Evolutionary conservation across 169 alveolate species (phyloP).

Genomic region (Blepharisma undulans): DNA sequence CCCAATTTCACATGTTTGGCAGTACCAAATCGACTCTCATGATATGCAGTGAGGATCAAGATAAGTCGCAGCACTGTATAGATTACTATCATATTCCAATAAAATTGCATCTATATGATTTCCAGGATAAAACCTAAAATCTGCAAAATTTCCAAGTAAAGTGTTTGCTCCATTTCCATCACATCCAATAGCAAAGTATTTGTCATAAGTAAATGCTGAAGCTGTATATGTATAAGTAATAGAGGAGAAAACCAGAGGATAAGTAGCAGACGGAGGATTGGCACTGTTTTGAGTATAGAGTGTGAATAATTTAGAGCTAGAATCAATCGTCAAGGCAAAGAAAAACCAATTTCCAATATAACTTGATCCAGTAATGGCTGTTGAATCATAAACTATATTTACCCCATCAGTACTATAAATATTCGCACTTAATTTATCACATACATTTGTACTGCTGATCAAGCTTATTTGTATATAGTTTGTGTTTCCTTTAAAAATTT

Average conservation of each 20-base stretch:
- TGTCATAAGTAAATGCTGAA: background rate
- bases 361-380: background rate
- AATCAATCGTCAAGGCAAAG: background rate
- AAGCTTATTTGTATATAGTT: too few relatives aligned
- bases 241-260: background rate
- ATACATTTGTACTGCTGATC: background rate
- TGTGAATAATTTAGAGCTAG: background rate
- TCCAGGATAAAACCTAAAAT: background rate
- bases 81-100: background rate
- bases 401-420: background rate
- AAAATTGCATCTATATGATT: background rate
- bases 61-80: background rate
- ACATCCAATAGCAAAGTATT: background rate
- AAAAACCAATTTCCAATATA: background rate
- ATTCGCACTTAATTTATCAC: background rate
- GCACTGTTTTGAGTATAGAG: background rate
- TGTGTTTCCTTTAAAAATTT: background rate
- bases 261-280: background rate
- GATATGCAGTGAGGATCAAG: background rate
- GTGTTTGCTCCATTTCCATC: background rate
- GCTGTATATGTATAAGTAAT: background rate
- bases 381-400: background rate
- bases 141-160: background rate
- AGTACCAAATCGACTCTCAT: background rate
- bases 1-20: background rate